Evolutionary conservation across 225 moss, liverwort and hornwort species (phyloP).

Genomic region (Straminergon stramineum): DNA sequence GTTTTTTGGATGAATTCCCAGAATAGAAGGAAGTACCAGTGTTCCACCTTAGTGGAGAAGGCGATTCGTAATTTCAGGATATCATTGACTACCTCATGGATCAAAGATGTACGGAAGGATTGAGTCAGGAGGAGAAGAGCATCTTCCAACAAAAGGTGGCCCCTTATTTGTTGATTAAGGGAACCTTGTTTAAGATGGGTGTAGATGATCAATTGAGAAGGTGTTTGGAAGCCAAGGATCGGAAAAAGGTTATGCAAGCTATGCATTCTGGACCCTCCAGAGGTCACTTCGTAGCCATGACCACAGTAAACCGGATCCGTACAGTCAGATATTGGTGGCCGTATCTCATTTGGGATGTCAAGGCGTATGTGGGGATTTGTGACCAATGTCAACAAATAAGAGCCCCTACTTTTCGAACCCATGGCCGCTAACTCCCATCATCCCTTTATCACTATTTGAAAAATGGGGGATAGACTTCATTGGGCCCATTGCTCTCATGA

Average conservation of each 20-base stretch:
- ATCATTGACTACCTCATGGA: no score
- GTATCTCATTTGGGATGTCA: rapidly evolving
- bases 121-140: no score
- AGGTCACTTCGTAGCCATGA: no score
- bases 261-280: rapidly evolving
- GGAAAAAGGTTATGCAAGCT: rapidly evolving
- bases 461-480: no score
- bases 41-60: rapidly evolving
- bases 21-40: rapidly evolving
- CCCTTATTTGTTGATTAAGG: no score
- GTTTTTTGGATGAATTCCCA: no score
- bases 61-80: rapidly evolving
- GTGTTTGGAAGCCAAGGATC: rapidly evolving
- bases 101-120: rapidly evolving
- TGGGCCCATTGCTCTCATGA: no score
- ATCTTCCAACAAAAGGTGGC: rapidly evolving
- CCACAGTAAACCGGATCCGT: rapidly evolving
- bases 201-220: rapidly evolving
- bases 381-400: no score
- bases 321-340: no score
- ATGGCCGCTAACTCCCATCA: no score
- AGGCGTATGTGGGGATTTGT: rapidly evolving
- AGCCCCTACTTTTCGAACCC: rapidly evolving
- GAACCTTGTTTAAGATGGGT: no score
- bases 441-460: no score